Conservation (phyloP, 441 rosid genomes). For the Populus hybrid region DNA sequence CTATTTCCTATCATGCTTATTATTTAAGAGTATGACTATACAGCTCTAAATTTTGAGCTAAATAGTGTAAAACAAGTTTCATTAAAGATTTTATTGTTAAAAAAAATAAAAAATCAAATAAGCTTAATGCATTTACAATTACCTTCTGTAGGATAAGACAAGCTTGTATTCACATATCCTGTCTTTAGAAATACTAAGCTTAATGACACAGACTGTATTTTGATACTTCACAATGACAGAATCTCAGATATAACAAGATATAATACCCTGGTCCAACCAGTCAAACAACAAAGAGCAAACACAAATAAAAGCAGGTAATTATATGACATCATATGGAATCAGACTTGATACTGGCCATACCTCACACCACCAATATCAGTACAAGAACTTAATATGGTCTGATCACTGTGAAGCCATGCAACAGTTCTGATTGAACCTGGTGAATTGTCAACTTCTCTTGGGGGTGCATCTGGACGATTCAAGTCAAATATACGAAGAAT, state of each 20-base stretch:
- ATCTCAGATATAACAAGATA: background rate
- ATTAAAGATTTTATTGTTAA: no score
- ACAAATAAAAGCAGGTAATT: background rate
- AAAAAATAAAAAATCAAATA: background rate
- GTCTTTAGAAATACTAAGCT: background rate
- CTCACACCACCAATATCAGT: constrained; percentile 86
- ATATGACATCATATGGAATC: background rate
- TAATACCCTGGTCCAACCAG: background rate
- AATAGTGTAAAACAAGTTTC: no score
- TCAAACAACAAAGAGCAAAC: background rate
- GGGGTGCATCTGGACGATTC: constrained; percentile 78
- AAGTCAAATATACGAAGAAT: constrained; percentile 76
- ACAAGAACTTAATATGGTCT: constrained; percentile 85
- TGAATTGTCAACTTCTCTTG: constrained; percentile 74
- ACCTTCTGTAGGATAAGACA: background rate
- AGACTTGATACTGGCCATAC: constrained; percentile 29
- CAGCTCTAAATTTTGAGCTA: no score
- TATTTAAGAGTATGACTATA: no score
- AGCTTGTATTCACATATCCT: background rate
- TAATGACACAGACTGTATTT: background rate
- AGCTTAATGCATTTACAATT: no score
- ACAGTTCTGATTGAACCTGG: constrained; percentile 87
- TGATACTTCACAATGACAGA: background rate
- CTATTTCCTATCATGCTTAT: no score
- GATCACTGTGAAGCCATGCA: constrained; percentile 94